Base-by-base conservation (phyloP, 805 yeast genomes). In the Metschnikowia peoriensis region DNA sequence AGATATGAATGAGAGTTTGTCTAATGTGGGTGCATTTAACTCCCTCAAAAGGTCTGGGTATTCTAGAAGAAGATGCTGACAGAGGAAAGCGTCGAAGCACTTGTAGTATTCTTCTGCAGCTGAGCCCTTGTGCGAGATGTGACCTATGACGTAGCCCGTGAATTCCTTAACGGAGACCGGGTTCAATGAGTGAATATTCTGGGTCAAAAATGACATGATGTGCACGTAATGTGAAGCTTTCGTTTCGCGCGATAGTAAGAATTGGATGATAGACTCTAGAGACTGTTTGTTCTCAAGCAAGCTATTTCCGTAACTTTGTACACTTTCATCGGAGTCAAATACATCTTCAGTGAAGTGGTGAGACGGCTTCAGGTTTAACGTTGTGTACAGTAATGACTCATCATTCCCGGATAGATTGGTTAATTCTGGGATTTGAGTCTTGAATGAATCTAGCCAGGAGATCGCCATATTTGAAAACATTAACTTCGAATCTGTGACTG, bases 371-470 rank as follows among this genome's bases (percentile, higher is more conserved):
- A 29, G 41, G 37, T 32, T 27, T 9, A 43, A 15, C 14, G 45
- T 37, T 17, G 41, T 32, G 49, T 52, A 61, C 15, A 50, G 46
- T n/a, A 66, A 49, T 4, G 57, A 45, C 1, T 53, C 49, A n/a
- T 52, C 53, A 2, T 32, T 29, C 1, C 50, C 52, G 1, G 61
- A 52, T 7, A 67, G 29, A 2, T 59, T 60, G 5, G 41, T 16
- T 35, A 73, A 58, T 6, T 46, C 22, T 3, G 37, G 34, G 6
- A 62, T 62, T 40, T 60, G 61, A 6, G 59, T 43, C 40, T 67
- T 65, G 54, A 69, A 69, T 1, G 55, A 52, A 12, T 67, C 62
- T 17, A 66, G 52, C 75, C 78, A 75, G 16, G 61, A 61, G 4
- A 52, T 55, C 0, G 68, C 61, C 11, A 69, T 59, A 37, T 64